Evolutionary conservation across 2,329 filamentous ascomycete species (phyloP).

Genomic region (Verticillium tricorpus): DNA sequence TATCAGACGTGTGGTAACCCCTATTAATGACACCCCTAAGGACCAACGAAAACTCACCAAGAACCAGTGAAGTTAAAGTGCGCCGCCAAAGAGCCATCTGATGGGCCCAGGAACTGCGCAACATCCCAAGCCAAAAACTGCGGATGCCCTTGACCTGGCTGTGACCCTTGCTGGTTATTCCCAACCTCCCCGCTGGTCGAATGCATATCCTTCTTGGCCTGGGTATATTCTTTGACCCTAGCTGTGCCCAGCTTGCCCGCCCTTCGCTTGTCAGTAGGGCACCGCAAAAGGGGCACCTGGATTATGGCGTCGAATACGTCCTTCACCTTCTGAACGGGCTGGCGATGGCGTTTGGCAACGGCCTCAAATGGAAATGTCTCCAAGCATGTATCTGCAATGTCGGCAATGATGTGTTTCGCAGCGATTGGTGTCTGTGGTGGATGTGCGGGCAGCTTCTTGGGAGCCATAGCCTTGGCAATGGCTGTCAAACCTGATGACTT

Average conservation of each 20-base stretch:
- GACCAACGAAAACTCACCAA: constrained; percentile 4
- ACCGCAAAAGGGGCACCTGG: constrained; percentile 41
- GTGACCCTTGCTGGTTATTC: not conserved
- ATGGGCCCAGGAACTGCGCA: constrained; percentile 10
- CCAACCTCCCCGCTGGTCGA: not conserved
- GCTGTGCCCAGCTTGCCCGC: constrained; percentile 34
- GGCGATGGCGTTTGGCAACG: constrained; percentile 39
- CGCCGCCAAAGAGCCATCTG: constrained; percentile 3
- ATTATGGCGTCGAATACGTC: constrained; percentile 44
- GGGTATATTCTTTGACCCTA: constrained; percentile 37
- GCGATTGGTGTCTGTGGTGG: constrained; percentile 19
- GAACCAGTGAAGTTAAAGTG: constrained; percentile 6
- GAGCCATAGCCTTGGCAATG: not conserved
- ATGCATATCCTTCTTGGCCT: constrained; percentile 31
- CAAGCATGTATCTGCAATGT: constrained; percentile 44
- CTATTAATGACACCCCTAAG: not conserved
- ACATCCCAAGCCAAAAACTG: constrained; percentile 9
- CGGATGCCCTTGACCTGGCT: constrained; percentile 1
- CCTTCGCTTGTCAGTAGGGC: constrained; percentile 37
- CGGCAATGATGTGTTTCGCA: constrained; percentile 38
- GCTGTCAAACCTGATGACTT: not conserved
- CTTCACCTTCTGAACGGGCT: constrained; percentile 36
- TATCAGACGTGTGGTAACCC: not conserved
- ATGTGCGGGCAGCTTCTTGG: constrained; percentile 4
- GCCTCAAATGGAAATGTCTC: constrained; percentile 39